Percentiles rank a stretch among this genome's conserved stretches.
phyloP scores from a whole-genome alignment of 1,284 basidiomycete species.

The Meira miltonrushii region DNA sequence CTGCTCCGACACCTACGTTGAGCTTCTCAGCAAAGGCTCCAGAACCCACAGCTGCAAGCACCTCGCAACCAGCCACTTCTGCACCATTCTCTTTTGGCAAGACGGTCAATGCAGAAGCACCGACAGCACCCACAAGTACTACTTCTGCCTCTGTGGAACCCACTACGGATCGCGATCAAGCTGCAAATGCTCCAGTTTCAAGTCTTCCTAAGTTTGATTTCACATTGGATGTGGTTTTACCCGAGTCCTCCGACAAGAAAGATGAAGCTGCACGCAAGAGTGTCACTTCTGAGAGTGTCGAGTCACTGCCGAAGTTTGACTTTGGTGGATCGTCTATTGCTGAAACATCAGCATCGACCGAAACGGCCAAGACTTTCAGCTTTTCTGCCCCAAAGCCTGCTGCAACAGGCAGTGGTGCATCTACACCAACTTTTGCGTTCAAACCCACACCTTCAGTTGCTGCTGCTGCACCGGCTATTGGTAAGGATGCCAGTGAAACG shows the following conservation, averaged over 20 bases:
- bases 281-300: background rate
- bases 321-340: background rate
- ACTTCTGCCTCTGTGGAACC: background rate
- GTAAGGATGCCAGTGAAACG: background rate
- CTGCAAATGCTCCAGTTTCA: background rate
- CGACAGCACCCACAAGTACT: background rate
- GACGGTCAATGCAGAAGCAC: too few species aligned
- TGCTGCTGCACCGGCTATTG: background rate
- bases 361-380: background rate
- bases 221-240: background rate
- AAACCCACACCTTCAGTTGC: background rate
- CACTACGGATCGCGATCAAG: background rate
- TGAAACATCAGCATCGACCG: background rate
- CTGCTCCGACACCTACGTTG: too few species aligned
- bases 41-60: too few species aligned
- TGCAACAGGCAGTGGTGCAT: background rate
- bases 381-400: too few species aligned
- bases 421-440: background rate
- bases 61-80: too few species aligned
- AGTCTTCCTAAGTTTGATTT: conserved; percentile 4
- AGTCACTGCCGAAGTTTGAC: background rate
- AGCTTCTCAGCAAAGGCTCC: too few species aligned
- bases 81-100: too few species aligned
- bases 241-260: background rate
- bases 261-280: background rate